Conservation (phyloP, 2,329 filamentous ascomycete species). For the Calonectria leucothoes region DNA sequence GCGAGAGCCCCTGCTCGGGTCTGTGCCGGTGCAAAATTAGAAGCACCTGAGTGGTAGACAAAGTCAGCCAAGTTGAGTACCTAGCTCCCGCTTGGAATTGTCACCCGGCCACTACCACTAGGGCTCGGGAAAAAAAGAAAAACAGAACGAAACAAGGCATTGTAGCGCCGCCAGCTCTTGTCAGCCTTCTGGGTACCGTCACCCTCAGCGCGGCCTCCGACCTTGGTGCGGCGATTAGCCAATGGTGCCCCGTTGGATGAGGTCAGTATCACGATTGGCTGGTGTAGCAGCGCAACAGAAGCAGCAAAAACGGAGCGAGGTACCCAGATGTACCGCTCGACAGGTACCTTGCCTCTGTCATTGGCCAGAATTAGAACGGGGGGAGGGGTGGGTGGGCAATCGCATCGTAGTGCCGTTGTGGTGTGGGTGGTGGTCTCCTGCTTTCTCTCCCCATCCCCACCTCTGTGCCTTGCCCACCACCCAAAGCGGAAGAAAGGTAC, state of each 20-base stretch:
- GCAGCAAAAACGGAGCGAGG: background rate
- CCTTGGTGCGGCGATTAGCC: background rate
- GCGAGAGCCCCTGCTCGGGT: slow-evolving; percentile 7
- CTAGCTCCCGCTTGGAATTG: slow-evolving; percentile 19
- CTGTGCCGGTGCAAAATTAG: slow-evolving; percentile 22
- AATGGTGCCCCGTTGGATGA: background rate
- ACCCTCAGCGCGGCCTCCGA: background rate
- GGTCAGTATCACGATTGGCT: slow-evolving; percentile 15
- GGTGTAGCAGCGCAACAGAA: background rate
- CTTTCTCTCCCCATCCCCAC: slow-evolving; percentile 16
- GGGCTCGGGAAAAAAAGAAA: background rate
- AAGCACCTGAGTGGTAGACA: slow-evolving; percentile 13
- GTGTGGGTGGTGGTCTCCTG: slow-evolving; percentile 14
- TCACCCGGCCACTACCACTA: slow-evolving; percentile 6
- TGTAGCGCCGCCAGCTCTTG: background rate
- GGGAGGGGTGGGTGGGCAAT: slow-evolving; percentile 9
- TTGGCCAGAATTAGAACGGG: slow-evolving; percentile 12
- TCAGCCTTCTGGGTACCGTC: background rate
- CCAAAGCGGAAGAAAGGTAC: slow-evolving; percentile 16
- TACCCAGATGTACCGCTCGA: slow-evolving; percentile 16
- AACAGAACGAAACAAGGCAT: background rate
- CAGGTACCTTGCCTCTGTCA: slow-evolving; percentile 16
- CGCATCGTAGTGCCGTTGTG: background rate
- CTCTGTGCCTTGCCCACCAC: background rate
- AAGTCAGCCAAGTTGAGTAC: background rate